Evolutionary conservation across 768 basidiomycete species (phyloP), one percentile per base, ranked within the genome.

Genomic region (Hericium erinaceus): DNA sequence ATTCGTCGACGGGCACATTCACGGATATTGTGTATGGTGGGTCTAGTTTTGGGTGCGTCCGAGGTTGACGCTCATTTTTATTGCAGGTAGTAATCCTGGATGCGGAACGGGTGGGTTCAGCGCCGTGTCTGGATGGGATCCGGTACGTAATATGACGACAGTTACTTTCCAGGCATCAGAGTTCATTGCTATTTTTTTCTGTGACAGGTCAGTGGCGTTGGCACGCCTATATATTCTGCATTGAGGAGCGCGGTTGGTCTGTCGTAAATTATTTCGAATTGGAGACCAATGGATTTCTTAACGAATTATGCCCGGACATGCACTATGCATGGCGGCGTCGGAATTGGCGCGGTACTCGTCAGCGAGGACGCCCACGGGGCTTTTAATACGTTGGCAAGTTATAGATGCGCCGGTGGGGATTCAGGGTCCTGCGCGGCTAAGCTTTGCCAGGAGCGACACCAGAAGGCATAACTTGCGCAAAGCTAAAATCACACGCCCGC

Each of bases 231-330:
- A 3, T 74, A 74, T 63, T 63, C 72, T 52, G 75, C 74, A 58
- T 67, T 87, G 56, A 73, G 75, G 62, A 60, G 67, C 18, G 70
- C 80, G 13, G 75, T 80, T 11, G 61, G 63, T 9, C 39, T 65
- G 24, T 67, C 33, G 1, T 33, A 33, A 8, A 33, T 33, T 33
- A 33, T 8, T 10, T 33, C 26, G 3, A 24, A 33, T 5, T 33
- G 9, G 2, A 33, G 9, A 33, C 33, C 6, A 8, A 33, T 7
- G 6, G 33, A 33, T 33, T 1, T 2, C 33, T 33, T 33, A 1
- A 33, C 9, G 7, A 33, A 33, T 33, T 2, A 2, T 10, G 2
- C 33, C 24, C 33, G 33, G 2, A 0, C 33, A 10, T 33, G 33
- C 33, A 9, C 33, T 8, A 33, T 33, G 33, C 33, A 5, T 33